These are phyloP conservation scores for Trichoderma aggressivum DNA, from an alignment of 2,329 filamentous ascomycete species.

Conservation along the genomic window DNA sequence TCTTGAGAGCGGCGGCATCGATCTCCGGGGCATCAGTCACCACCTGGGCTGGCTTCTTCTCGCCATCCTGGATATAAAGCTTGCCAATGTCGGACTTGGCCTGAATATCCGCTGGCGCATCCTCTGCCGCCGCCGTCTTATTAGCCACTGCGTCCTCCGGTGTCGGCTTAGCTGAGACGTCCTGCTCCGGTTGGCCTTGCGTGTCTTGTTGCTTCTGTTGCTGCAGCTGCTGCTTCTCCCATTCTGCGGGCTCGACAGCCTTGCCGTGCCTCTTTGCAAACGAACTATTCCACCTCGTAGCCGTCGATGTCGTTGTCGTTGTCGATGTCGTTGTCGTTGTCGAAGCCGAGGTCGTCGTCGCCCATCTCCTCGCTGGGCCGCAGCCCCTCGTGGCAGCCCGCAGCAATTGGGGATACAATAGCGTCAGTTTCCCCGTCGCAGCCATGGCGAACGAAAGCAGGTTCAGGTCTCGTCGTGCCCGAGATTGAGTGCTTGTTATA, in stretches of 20 bases:
- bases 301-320: background rate
- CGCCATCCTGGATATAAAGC: background rate
- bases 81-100: slow-evolving; percentile 15
- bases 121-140: background rate
- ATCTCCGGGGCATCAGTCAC: background rate
- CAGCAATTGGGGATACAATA: slow-evolving; percentile 66
- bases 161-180: background rate
- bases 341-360: slow-evolving; percentile 5
- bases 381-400: slow-evolving; percentile 39
- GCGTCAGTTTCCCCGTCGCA: slow-evolving; percentile 60
- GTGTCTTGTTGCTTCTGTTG: slow-evolving; percentile 6
- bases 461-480: background rate
- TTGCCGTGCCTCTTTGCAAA: slow-evolving; percentile 59
- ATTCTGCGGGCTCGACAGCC: slow-evolving; percentile 52
- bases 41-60: background rate
- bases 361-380: slow-evolving; percentile 12
- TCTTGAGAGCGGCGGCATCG: background rate
- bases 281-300: slow-evolving; percentile 38
- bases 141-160: background rate
- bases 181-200: background rate
- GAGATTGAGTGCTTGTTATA: background rate
- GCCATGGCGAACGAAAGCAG: slow-evolving; percentile 38
- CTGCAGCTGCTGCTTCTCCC: slow-evolving; percentile 23
- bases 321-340: slow-evolving; percentile 6
- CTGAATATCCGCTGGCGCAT: background rate